Percentiles rank a stretch among this genome's conserved stretches.
Conservation (phyloP, 306 rosid genomes). For the Castanopsis chinensis region DNA sequence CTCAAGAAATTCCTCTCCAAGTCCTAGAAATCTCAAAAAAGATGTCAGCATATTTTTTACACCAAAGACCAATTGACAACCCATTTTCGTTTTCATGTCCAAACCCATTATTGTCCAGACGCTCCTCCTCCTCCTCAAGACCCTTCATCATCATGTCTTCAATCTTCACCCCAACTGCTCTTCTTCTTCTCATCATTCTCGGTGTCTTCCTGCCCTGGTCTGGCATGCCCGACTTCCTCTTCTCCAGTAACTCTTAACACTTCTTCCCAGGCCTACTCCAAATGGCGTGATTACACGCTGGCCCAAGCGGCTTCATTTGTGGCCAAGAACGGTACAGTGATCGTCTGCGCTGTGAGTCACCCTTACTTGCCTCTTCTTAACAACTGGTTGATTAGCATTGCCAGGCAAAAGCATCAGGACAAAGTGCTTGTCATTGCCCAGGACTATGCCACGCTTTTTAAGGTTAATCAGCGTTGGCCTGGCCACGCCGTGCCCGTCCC, state of each 20-base stretch:
- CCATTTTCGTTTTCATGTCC: slow-evolving; percentile 44
- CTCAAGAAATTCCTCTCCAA: too few relatives aligned
- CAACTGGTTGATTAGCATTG: slow-evolving; percentile 86
- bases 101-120: slow-evolving; percentile 26
- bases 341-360: slow-evolving; percentile 89
- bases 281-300: slow-evolving; percentile 74
- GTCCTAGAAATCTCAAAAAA: too few relatives aligned
- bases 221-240: slow-evolving; percentile 44
- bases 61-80: slow-evolving; percentile 61
- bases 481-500: slow-evolving; percentile 96
- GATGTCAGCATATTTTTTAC: slow-evolving; percentile 59
- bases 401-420: slow-evolving; percentile 73
- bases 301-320: slow-evolving; percentile 75
- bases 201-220: slow-evolving; percentile 75
- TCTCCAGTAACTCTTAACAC: slow-evolving; percentile 33
- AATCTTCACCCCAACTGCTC: slow-evolving; percentile 46
- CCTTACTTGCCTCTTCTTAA: slow-evolving; percentile 88
- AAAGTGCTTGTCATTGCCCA: slow-evolving; percentile 98
- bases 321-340: slow-evolving; percentile 76
- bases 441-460: slow-evolving; percentile 75
- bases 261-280: slow-evolving; percentile 26
- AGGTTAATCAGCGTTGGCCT: slow-evolving; percentile 88
- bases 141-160: slow-evolving; percentile 42
- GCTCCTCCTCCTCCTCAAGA: slow-evolving; percentile 50
- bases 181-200: slow-evolving; percentile 53